Evolutionary conservation across 2,329 filamentous ascomycete species (phyloP).

Genomic region (Arthrinium phaeospermum): DNA sequence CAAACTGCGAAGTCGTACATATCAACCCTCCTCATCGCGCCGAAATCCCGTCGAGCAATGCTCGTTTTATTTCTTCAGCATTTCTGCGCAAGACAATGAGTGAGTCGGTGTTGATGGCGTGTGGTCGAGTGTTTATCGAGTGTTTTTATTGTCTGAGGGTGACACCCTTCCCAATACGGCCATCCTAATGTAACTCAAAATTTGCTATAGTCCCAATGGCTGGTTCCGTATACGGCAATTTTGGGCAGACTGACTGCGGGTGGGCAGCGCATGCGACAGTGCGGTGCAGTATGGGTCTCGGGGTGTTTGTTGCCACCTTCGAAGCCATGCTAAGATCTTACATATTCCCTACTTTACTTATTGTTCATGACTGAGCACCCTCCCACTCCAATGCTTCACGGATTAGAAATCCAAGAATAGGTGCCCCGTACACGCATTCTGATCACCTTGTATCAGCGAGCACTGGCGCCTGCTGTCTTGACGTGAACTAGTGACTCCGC

Average conservation of each 20-base stretch:
- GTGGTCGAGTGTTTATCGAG: conserved; percentile 15
- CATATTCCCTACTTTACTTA: neutral
- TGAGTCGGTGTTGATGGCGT: neutral
- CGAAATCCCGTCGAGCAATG: neutral
- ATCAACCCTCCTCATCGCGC: neutral
- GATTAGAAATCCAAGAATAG: conserved; percentile 3
- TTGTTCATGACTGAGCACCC: neutral
- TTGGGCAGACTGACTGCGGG: conserved; percentile 1
- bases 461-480: neutral
- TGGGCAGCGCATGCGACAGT: neutral
- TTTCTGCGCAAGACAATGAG: conserved; percentile 5
- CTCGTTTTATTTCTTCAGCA: neutral
- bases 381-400: neutral
- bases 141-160: neutral
- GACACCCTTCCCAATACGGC: neutral
- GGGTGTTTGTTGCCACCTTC: neutral
- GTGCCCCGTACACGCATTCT: neutral
- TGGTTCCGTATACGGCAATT: conserved; percentile 3
- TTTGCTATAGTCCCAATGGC: neutral
- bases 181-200: conserved; percentile 16
- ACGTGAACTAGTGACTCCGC: conserved; percentile 10
- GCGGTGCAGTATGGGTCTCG: neutral
- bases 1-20: neutral
- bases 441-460: neutral
- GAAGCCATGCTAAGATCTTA: conserved; percentile 14